Conservation (phyloP, 2,329 filamentous ascomycete species). For the Sarocladium kiliense region DNA sequence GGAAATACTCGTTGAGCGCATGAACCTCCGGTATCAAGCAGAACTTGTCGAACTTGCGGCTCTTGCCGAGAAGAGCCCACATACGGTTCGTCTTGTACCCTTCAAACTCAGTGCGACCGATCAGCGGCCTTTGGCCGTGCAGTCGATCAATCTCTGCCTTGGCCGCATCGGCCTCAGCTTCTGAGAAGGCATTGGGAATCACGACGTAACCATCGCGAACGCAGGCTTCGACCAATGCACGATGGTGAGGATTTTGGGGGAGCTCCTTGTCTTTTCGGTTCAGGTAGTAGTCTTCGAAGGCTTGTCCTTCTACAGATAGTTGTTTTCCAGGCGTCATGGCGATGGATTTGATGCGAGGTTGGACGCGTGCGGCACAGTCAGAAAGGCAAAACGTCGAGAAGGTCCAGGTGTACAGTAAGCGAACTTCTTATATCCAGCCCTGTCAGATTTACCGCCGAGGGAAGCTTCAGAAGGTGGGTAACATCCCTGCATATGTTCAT, state of each 20-base stretch:
- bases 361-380: not conserved
- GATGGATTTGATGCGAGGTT: not conserved
- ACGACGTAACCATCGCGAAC: slow-evolving; percentile 3
- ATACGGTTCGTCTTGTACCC: slow-evolving; percentile 5
- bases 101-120: not conserved
- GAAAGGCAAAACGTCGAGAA: not conserved
- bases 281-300: not conserved
- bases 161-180: not conserved
- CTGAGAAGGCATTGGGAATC: not conserved
- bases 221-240: not conserved
- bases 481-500: too few species aligned
- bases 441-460: too few species aligned
- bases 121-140: not conserved
- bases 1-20: slow-evolving; percentile 4
- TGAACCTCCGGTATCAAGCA: not conserved
- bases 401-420: not conserved
- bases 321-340: not conserved
- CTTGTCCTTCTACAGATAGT: not conserved
- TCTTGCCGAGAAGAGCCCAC: slow-evolving; percentile 6
- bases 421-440: not conserved
- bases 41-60: not conserved
- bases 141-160: not conserved
- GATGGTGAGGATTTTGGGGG: not conserved
- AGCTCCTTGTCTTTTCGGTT: not conserved
- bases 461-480: too few species aligned